Evolutionary conservation across 495 filamentous ascomycete genomes (phyloP), one percentile per base, ranked within the genome.

Genomic region (Annulohypoxylon stygium): DNA sequence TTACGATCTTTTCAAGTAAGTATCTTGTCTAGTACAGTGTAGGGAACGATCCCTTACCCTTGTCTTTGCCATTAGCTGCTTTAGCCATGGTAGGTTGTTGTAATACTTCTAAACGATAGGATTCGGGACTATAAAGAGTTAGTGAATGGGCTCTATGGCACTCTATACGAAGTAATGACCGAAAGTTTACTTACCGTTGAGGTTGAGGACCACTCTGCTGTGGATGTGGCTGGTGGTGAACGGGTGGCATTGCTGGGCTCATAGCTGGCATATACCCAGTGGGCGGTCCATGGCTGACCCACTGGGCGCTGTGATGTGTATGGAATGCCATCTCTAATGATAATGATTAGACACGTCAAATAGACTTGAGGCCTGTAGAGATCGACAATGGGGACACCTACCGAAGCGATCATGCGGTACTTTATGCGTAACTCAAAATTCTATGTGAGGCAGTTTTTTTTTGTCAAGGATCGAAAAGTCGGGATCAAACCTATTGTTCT

Each of bases 1-100:
- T 97, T 97, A 73, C 96, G 91, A 74, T 94, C 96, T 97, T 82
- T 30, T 65, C 23, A 20, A 30, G 61, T 71, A 16, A 64, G 69
- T n/a, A 57, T 48, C 36, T 14, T 26, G 25, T 4, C 30, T 39
- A 39, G 10, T 54, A 43, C 61, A 16, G 30, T 16, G 45, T 4
- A 41, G 30, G 48, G 37, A 65, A 48, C 4, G 10, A 11, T 34
- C 12, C 39, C 55, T 41, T 68, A 79, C 77, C 77, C 74, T 79
- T 79, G 65, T 79, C 77, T 51, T 79, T 79, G 14, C 77, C 77
- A 70, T 77, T 79, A 12, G 77, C 77, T 1, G 77, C 77, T 68
- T 79, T 79, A 51, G 77, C 77, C 64, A 77, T 76, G 12, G 69
- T 69, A 53, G 77, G 77, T 39, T 79, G 77, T n/a, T 79, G 77